Conservation (phyloP, 176 grass and related monocot genomes). For the Saccharum spontaneum region DNA sequence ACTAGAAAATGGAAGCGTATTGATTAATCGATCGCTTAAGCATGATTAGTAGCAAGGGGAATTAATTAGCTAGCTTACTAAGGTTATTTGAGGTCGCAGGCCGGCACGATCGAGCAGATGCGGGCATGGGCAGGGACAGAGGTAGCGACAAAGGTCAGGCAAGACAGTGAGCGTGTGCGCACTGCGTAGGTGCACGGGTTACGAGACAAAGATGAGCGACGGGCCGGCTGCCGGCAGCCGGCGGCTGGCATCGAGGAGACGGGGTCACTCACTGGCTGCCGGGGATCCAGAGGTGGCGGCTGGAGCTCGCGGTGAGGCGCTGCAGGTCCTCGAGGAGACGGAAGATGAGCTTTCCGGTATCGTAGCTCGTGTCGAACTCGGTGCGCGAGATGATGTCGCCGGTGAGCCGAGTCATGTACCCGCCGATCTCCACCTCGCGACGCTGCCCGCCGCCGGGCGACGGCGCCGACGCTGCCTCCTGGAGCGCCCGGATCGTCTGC, state of each 20-base stretch:
- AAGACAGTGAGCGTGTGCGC: neutral
- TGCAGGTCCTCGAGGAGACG: constrained; percentile 71
- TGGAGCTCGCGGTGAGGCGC: constrained; percentile 63
- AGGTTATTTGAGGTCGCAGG: neutral
- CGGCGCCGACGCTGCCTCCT: constrained; percentile 27
- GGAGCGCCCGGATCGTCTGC: constrained; percentile 47
- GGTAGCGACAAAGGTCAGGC: constrained; percentile 29
- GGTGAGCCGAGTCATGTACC: constrained; percentile 69
- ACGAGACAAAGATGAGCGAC: neutral
- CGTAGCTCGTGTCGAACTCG: constrained; percentile 86
- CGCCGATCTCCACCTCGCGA: constrained; percentile 73
- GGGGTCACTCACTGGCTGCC: constrained; percentile 61
- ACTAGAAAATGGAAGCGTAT: neutral
- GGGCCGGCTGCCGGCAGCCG: neutral
- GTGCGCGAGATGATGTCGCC: constrained; percentile 88
- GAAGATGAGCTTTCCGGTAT: constrained; percentile 72
- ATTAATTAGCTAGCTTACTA: neutral
- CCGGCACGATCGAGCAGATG: neutral
- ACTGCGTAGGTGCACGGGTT: neutral
- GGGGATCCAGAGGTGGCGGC: constrained; percentile 86
- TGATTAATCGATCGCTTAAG: neutral
- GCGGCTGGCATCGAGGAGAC: neutral
- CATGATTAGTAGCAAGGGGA: neutral
- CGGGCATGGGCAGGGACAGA: neutral
- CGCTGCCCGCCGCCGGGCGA: neutral